phyloP scores from a whole-genome alignment of 768 basidiomycete genomes.

The Leccinum barrowsii region DNA sequence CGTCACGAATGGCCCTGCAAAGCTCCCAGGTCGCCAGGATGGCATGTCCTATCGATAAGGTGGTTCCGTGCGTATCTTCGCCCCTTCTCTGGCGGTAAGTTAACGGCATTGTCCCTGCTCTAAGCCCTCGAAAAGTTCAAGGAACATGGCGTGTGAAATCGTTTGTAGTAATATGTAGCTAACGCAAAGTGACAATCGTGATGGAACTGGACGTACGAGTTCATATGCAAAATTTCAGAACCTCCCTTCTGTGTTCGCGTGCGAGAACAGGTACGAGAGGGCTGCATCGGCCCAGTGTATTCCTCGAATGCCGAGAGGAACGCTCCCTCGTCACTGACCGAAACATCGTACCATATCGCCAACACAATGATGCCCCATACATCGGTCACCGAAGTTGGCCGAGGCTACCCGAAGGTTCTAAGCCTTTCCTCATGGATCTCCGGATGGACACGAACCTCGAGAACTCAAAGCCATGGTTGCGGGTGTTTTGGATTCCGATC shows the following conservation, averaged over 20 bases:
- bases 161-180: not conserved
- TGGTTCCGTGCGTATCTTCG: not conserved
- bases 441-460: not conserved
- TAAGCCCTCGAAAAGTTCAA: not conserved
- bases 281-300: not conserved
- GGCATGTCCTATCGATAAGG: not conserved
- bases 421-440: not conserved
- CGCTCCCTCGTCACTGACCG: not conserved
- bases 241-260: not conserved
- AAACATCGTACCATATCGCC: not conserved
- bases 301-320: not conserved
- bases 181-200: not conserved
- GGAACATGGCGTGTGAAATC: not conserved
- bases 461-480: not conserved
- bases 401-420: not conserved
- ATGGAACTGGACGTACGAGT: not conserved
- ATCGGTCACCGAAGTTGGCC: not conserved
- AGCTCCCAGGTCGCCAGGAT: not conserved
- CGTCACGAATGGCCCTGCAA: not conserved
- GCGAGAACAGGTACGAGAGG: not conserved
- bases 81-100: not conserved
- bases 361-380: not conserved
- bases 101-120: not conserved
- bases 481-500: not conserved
- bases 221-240: not conserved